Percentiles rank a stretch among this genome's conserved stretches.
These are phyloP conservation scores for Rhizoclosmatium globosum DNA, from an alignment of 192 early-diverging fungal genomes.

Conservation along the genomic window DNA sequence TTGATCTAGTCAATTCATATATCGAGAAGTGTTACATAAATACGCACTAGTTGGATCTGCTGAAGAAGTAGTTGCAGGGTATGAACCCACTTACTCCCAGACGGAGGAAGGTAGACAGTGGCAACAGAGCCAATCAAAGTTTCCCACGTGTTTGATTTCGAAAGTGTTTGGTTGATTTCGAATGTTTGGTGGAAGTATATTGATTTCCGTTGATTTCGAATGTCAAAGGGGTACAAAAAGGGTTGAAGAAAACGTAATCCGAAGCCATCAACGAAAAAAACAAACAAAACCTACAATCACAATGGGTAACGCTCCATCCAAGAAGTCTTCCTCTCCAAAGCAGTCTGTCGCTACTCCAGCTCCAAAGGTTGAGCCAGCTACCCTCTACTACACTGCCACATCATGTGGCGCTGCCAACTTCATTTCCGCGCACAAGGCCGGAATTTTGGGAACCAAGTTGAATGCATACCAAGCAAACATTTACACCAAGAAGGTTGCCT, in stretches of 20 bases:
- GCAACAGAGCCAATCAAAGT: no score
- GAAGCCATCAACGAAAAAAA: no score
- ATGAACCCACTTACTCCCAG: no score
- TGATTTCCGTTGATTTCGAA: background rate
- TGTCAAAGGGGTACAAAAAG: background rate
- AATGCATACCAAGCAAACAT: constrained; percentile 38
- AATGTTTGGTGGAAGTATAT: background rate
- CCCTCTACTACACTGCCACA: constrained; percentile 37
- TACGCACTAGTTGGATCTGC: no score
- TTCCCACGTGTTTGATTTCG: no score
- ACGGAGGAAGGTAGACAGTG: no score
- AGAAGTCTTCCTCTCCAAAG: background rate
- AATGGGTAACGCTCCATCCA: background rate
- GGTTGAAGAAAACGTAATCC: background rate
- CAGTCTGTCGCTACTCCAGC: background rate
- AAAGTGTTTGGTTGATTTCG: background rate
- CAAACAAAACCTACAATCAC: no score
- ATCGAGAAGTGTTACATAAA: no score
- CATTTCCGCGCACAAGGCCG: constrained; percentile 43
- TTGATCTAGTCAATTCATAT: no score
- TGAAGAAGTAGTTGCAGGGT: no score
- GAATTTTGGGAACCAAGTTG: constrained; percentile 34
- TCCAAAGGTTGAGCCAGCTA: constrained; percentile 11
- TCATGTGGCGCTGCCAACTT: constrained; percentile 42
- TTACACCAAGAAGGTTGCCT: constrained; percentile 31